Base-by-base conservation (phyloP, 352 stramenopile genomes). In the Pythium scleroteichum region DNA sequence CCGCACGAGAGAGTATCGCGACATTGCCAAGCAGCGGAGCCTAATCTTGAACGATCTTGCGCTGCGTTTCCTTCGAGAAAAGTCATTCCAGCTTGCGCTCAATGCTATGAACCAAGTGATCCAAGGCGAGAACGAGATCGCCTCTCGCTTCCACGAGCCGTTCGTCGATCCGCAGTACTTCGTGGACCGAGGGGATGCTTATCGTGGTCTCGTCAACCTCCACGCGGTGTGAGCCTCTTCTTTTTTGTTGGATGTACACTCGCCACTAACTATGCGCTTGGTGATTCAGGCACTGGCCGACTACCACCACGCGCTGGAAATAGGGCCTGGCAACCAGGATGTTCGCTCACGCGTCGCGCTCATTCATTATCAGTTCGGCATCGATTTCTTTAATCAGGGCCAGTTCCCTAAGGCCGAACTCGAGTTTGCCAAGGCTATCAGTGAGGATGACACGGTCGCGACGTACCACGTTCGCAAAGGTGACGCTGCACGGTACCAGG, bases 21-120 rank as follows among this genome's bases (percentile, higher is more conserved):
- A 92, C 22, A 91, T 92, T 32, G 69, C 75, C 8, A 81, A 71
- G 27, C 82, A 89, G 71, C 80, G 80, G 2, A 87, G 82, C 40
- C 67, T 92, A 33, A 90, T 95, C 39, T 55, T 95, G 16, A 89
- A 88, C 46, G 85, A 92, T 54, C 73, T 92, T 1, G 81, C 79
- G 20, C 71, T 79, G 22, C 68, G 70, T 5, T 88, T 88, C 44
- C 27, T 92, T 22, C 53, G 35, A 5, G 64, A 81, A 33, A 76
- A 85, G n/a, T 77, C 73, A 6, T 92, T 72, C 38, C 79, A 95
- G 12, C 68, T 90, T 8, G 81, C 81, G 38, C 72, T 92, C 27
- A 94, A 91, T 39, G 78, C 81, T 27, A 87, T 92, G 71, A 94
- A 94, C 56, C 76, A 91, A 57, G 79, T 82, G 20, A 90, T 94